These are phyloP conservation scores for Lactuca saligna DNA, from an alignment of 129 eudicot genomes.

Conservation along the genomic window DNA sequence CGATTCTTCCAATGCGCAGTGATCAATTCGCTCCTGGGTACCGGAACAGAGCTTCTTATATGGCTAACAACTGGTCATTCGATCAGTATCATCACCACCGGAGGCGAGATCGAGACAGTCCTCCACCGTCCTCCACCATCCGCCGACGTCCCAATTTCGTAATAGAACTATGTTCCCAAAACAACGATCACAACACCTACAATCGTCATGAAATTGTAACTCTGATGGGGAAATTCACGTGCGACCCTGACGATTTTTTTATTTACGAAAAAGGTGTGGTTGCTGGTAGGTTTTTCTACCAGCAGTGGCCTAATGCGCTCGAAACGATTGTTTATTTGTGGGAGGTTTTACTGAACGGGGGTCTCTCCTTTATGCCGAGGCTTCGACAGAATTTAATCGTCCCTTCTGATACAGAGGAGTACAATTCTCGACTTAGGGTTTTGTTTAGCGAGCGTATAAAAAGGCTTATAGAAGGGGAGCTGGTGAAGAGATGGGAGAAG, in stretches of 20 bases:
- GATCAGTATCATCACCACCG: slow-evolving; percentile 19
- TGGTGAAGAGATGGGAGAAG: slow-evolving; percentile 41
- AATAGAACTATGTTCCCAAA: slow-evolving; percentile 35
- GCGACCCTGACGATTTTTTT: slow-evolving; percentile 27
- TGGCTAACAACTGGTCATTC: neutral
- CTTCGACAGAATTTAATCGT: slow-evolving; percentile 40
- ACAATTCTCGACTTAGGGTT: slow-evolving; percentile 42
- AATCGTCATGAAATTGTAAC: slow-evolving; percentile 27
- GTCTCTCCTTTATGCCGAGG: slow-evolving; percentile 33
- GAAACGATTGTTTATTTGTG: slow-evolving; percentile 52
- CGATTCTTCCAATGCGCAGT: slow-evolving; percentile 3
- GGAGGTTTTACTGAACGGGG: slow-evolving; percentile 36
- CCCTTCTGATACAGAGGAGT: slow-evolving; percentile 60
- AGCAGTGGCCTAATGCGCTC: slow-evolving; percentile 58
- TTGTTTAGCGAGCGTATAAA: slow-evolving; percentile 41
- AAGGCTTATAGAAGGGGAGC: slow-evolving; percentile 43
- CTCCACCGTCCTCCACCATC: slow-evolving; percentile 15
- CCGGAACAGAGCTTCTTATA: slow-evolving; percentile 11
- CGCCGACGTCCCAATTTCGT: slow-evolving; percentile 42
- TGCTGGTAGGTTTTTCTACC: slow-evolving; percentile 38
- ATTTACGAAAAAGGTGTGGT: slow-evolving; percentile 8
- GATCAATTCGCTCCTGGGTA: slow-evolving; percentile 7
- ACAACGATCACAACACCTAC: slow-evolving; percentile 1
- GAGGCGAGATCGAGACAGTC: slow-evolving; percentile 35
- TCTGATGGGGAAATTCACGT: slow-evolving; percentile 34